Conservation (phyloP, 352 stramenopile genomes). For the Globisporangium spiculum region DNA sequence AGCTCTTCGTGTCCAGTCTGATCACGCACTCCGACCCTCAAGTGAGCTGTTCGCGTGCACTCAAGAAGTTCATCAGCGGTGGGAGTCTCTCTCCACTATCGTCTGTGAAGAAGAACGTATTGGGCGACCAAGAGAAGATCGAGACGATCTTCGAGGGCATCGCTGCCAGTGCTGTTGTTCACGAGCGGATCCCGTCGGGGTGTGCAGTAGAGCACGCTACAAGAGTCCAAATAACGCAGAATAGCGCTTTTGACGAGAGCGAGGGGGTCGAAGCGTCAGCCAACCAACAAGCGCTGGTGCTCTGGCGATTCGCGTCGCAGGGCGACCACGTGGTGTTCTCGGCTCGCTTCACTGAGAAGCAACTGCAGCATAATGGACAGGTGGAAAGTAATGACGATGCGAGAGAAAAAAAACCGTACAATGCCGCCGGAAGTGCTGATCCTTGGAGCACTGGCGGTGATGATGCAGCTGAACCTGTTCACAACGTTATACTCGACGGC, state of each 20-base stretch:
- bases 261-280: neutral
- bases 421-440: too few species aligned
- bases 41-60: neutral
- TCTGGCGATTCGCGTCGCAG: conserved; percentile 3
- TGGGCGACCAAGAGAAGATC: neutral
- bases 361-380: neutral
- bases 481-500: neutral
- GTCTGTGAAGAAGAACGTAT: neutral
- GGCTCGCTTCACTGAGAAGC: neutral
- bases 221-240: neutral
- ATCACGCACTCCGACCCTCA: neutral
- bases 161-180: neutral
- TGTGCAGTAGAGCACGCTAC: neutral
- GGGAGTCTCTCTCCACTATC: neutral
- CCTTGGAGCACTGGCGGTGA: neutral
- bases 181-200: conserved; percentile 3
- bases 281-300: neutral
- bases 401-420: neutral
- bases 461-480: too few species aligned
- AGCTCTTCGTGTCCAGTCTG: neutral
- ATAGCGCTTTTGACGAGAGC: neutral
- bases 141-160: neutral
- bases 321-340: neutral
- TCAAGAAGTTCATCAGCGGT: neutral
- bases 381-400: neutral